Base-by-base conservation (phyloP, 1,284 basidiomycete species). In the Microstroma glucosiphilum region DNA sequence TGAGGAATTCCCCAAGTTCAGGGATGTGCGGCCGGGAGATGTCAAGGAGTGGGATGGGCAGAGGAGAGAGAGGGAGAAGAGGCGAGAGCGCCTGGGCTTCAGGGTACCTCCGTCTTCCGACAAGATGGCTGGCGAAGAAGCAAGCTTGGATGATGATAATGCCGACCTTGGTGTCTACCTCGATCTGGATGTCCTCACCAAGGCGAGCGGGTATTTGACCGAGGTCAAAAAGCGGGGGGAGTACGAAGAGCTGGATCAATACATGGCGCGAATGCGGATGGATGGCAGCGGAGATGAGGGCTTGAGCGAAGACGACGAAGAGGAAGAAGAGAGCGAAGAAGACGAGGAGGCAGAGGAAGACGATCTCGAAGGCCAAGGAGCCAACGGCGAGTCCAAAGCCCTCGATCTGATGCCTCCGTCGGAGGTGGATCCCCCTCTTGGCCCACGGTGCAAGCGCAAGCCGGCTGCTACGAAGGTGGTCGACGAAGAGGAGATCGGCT, bases 391-490 rank as follows among this genome's bases (percentile, higher is more conserved):
- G 12, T 11, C 88, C 85, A 69, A 91, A 85, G 48, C 89, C 88
- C 77, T 94, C 86, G 51, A 86, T 82, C 80, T 89, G 78, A 71
- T 94, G 89, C 81, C 89, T 90, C 55, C 82, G 69, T 63, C 87
- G 80, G 12, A 89, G 83, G 63, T 86, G 62, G 48, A 84, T 3
- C 30, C 30, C 30, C 30, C 30, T 37, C 30, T 37, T 37, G 30
- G 30, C 9, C 30, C 30, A 9, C 30, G 30, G 9, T 37, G 4
- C 4, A 37, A 37, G 30, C 30, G 30, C 30, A 37, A 37, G 30
- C 30, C 30, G 30, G 30, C 30, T 37, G 30, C 30, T 37, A 9
- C 30, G 30, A 37, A 37, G 30, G 30, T 37, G 30, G 30, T 37
- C 73, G 56, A 66, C 19, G 40, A 69, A 23, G 60, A 88, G 82